Evolutionary conservation across 495 filamentous ascomycete genomes (phyloP).

Genomic region (Viridothelium virens): DNA sequence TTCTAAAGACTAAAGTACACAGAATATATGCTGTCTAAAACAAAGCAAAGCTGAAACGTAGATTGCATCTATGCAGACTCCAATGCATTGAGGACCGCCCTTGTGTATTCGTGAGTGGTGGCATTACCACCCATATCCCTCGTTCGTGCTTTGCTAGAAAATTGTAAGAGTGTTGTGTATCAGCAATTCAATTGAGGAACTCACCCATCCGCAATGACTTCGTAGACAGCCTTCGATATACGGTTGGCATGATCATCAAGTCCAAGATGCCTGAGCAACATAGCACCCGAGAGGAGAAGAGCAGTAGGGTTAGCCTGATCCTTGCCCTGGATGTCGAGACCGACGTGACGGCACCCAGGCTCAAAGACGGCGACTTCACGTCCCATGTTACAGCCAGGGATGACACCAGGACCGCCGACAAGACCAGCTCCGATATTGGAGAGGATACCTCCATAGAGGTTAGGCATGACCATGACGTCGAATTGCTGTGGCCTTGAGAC

Average conservation of each 20-base stretch:
- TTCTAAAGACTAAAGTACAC: conserved; percentile 8
- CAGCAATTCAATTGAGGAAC: conserved; percentile 29
- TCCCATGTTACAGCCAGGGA: conserved; percentile 98
- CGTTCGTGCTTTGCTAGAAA: conserved; percentile 66
- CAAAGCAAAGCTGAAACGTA: background rate
- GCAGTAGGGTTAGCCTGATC: conserved; percentile 98
- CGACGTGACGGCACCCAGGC: conserved; percentile 96
- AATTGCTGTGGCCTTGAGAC: conserved; percentile 94
- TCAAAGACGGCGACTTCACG: conserved; percentile 97
- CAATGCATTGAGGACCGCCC: conserved; percentile 89
- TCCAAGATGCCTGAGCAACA: conserved; percentile 93
- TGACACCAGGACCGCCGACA: conserved; percentile 95
- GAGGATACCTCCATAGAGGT: conserved; percentile 96
- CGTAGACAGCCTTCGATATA: conserved; percentile 94
- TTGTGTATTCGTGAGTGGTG: conserved; percentile 90
- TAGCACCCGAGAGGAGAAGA: conserved; percentile 85
- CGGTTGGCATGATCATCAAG: conserved; percentile 96
- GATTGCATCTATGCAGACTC: conserved; percentile 38
- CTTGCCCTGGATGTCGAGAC: conserved; percentile 98
- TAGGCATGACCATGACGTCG: conserved; percentile 99
- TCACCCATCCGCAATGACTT: conserved; percentile 90
- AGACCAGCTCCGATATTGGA: conserved; percentile 98
- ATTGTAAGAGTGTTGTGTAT: conserved; percentile 28
- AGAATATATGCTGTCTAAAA: background rate
- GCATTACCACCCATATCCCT: conserved; percentile 88